Evolutionary conservation across 257 asterid genomes (phyloP).

Genomic region (Fraxinus americana): DNA sequence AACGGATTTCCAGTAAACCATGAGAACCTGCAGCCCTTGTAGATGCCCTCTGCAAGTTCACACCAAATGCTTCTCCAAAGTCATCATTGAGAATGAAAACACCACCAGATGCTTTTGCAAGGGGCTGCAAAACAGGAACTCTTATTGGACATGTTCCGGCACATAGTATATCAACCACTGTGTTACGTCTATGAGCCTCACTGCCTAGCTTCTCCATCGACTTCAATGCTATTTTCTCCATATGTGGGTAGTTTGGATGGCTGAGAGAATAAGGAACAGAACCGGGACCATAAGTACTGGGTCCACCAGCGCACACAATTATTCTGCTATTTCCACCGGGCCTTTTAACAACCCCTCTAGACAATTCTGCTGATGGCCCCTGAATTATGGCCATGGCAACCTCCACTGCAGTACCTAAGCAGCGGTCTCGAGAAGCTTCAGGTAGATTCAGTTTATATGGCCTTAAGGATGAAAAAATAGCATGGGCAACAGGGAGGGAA

Average conservation of each 20-base stretch:
- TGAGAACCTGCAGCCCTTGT: slow-evolving; percentile 86
- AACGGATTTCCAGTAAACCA: slow-evolving; percentile 84
- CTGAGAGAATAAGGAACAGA: slow-evolving; percentile 78
- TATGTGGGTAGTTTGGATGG: slow-evolving; percentile 82
- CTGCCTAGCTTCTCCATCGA: slow-evolving; percentile 86
- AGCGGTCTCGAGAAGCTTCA: slow-evolving; percentile 88
- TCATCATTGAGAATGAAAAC: slow-evolving; percentile 84
- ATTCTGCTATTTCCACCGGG: slow-evolving; percentile 93
- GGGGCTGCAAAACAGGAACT: slow-evolving; percentile 78
- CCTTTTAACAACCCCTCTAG: slow-evolving; percentile 78
- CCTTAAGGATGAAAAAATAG: slow-evolving; percentile 77
- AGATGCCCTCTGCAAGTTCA: slow-evolving; percentile 94
- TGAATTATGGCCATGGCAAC: slow-evolving; percentile 85
- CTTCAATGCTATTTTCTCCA: slow-evolving; percentile 76
- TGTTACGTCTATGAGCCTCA: slow-evolving; percentile 65
- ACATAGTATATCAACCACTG: slow-evolving; percentile 82
- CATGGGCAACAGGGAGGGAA: slow-evolving; percentile 82
- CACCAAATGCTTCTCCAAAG: slow-evolving; percentile 98
- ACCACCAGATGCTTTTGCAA: slow-evolving; percentile 92
- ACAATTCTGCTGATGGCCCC: slow-evolving; percentile 94
- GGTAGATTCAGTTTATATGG: slow-evolving; percentile 68
- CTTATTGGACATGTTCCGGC: slow-evolving; percentile 97
- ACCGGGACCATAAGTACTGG: slow-evolving; percentile 90
- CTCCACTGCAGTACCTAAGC: slow-evolving; percentile 94
- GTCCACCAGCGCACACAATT: slow-evolving; percentile 92